Conservation (phyloP, 768 basidiomycete genomes). For the Tulasnella sp. region DNA sequence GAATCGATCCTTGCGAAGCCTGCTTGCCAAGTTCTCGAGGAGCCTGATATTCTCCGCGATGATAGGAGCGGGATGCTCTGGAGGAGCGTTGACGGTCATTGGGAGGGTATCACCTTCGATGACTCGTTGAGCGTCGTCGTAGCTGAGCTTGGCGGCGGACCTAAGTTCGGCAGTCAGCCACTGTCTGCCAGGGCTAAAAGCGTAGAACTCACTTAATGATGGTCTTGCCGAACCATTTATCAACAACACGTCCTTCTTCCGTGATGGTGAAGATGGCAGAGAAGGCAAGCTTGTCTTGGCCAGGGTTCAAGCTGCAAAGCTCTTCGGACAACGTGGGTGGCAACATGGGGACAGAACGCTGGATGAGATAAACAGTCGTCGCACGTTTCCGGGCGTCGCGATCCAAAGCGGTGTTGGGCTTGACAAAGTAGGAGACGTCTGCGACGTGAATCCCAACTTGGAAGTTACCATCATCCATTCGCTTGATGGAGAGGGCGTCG, state of each 20-base stretch:
- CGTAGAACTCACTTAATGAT: slow-evolving; percentile 66
- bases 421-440: slow-evolving; percentile 93
- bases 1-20: slow-evolving; percentile 62
- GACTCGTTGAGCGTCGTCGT: slow-evolving; percentile 72
- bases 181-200: neutral
- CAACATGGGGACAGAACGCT: slow-evolving; percentile 94
- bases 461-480: slow-evolving; percentile 86
- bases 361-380: slow-evolving; percentile 94
- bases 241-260: slow-evolving; percentile 71
- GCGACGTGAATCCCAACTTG: slow-evolving; percentile 94
- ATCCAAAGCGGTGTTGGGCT: slow-evolving; percentile 93
- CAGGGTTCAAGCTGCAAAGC: slow-evolving; percentile 85
- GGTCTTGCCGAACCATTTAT: slow-evolving; percentile 91
- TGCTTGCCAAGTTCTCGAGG: slow-evolving; percentile 66
- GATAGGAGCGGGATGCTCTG: slow-evolving; percentile 55
- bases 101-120: slow-evolving; percentile 65
- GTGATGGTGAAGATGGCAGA: slow-evolving; percentile 84
- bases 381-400: slow-evolving; percentile 97
- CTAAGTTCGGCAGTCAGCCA: slow-evolving; percentile 38
- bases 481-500: slow-evolving; percentile 86
- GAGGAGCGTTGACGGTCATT: slow-evolving; percentile 45
- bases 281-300: slow-evolving; percentile 86
- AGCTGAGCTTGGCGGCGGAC: slow-evolving; percentile 81
- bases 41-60: slow-evolving; percentile 73
- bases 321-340: slow-evolving; percentile 91